Evolutionary conservation across 441 rosid species (phyloP), one percentile per base, ranked within the genome.

Genomic region (Aleurites moluccanus): DNA sequence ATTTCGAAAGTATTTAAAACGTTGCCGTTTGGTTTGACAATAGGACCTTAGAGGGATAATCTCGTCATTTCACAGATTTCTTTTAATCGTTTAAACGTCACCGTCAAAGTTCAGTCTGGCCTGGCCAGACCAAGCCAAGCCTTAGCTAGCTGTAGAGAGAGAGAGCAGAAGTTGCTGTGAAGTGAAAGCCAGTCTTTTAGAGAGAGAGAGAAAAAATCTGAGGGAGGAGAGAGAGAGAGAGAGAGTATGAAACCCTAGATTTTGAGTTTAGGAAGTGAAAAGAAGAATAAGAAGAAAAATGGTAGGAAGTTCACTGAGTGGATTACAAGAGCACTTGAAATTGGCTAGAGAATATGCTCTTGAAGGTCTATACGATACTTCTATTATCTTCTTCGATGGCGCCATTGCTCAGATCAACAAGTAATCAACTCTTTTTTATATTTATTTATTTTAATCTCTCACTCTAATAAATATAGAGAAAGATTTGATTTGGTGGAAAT

Each of bases 321-420:
- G 99, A 70, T 79, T 94, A 69, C 98, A 94, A 81, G 99, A 92
- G 77, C 98, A 94, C 92, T 84, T 92, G 89, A 94, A 91, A 79
- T 84, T 96, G 82, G 99, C 98, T 0, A 85, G 97, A 80, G 98
- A 94, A 60, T 90, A 96, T 73, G 98, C 99, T 52, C 86, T 91
- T n/a, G 98, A 94, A 87, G 99, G 99, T 28, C 88, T 93, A n/a
- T 94, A 96, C 71, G 99, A 96, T 67, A 94, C 98, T 68, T 90
- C 98, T 20, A 79, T 91, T 65, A 96, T 96, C 90, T 96, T 96
- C 95, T 96, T 96, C 83, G 98, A 96, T 73, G 99, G 98, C 42
- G 98, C 98, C 84, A 85, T 96, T 83, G 99, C 99, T 76, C 99
- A 96, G 92, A 96, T 96, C 92, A 94, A 92, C 88, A 94, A 91